Conservation (phyloP, 805 yeast species). For the Huiozyma sinensis region DNA sequence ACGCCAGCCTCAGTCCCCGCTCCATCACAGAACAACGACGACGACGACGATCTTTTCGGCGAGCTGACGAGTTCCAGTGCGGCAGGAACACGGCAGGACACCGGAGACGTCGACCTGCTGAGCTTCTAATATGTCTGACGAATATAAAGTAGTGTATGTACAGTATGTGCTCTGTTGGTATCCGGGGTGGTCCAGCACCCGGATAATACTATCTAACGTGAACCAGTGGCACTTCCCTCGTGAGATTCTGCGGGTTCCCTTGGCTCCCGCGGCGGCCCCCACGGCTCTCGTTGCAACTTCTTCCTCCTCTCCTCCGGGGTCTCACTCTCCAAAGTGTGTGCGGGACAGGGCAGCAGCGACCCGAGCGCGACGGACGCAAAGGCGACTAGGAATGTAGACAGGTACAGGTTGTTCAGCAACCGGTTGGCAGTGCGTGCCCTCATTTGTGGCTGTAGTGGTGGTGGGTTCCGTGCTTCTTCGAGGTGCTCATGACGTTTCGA, state of each 20-base stretch:
- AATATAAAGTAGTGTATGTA: neutral
- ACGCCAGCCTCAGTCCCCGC: neutral
- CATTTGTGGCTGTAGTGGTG: constrained; percentile 16
- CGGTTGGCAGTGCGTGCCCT: constrained; percentile 45
- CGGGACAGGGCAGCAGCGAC: constrained; percentile 36
- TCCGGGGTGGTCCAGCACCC: too few relatives aligned
- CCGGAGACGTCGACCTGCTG: constrained; percentile 20
- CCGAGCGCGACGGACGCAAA: constrained; percentile 36
- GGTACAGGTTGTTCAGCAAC: constrained; percentile 43
- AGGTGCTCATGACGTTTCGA: neutral
- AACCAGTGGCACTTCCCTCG: neutral
- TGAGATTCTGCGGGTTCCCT: neutral
- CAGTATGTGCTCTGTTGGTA: too few relatives aligned
- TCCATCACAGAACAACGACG: constrained; percentile 8
- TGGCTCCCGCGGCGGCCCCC: neutral
- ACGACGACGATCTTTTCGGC: constrained; percentile 28
- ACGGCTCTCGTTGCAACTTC: neutral
- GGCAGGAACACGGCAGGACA: neutral
- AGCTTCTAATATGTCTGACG: constrained; percentile 15
- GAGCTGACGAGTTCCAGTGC: constrained; percentile 19
- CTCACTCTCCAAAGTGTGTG: constrained; percentile 33
- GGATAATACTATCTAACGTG: too few relatives aligned
- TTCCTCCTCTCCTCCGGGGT: constrained; percentile 9
- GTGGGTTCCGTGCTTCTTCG: neutral
- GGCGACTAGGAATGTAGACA: constrained; percentile 53